phyloP scores from a whole-genome alignment of 805 yeast genomes.

The Teunomyces pallodes region DNA sequence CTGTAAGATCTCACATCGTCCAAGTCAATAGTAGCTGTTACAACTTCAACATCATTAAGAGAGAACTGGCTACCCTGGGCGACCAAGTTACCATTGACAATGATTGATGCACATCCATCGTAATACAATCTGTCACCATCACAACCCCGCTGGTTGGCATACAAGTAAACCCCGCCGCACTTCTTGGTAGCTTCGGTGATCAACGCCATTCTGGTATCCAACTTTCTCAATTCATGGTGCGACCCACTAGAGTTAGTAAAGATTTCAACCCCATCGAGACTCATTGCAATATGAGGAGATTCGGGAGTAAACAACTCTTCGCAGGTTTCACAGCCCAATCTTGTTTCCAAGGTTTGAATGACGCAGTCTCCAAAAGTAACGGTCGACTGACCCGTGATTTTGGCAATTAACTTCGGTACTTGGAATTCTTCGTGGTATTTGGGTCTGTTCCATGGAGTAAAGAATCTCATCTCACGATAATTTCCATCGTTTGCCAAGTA shows the following conservation, averaged over 20 bases:
- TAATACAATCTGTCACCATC: slow-evolving; percentile 97
- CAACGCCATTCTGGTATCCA: slow-evolving; percentile 78
- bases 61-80: slow-evolving; percentile 95
- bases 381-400: slow-evolving; percentile 60
- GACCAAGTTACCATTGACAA: slow-evolving; percentile 85
- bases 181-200: slow-evolving; percentile 91
- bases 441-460: slow-evolving; percentile 89
- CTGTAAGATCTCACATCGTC: slow-evolving; percentile 88
- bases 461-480: slow-evolving; percentile 95
- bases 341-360: slow-evolving; percentile 77
- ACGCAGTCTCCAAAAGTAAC: slow-evolving; percentile 92
- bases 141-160: slow-evolving; percentile 95
- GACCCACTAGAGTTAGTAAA: slow-evolving; percentile 94
- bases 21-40: slow-evolving; percentile 91
- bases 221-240: slow-evolving; percentile 93
- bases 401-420: slow-evolving; percentile 69
- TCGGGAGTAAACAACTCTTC: slow-evolving; percentile 97
- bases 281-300: slow-evolving; percentile 88
- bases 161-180: slow-evolving; percentile 94
- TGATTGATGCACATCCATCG: slow-evolving; percentile 95
- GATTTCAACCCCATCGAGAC: slow-evolving; percentile 96
- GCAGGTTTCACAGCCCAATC: slow-evolving; percentile 96
- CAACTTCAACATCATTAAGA: slow-evolving; percentile 86
- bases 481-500: slow-evolving; percentile 97
- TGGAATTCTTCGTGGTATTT: slow-evolving; percentile 68